Evolutionary conservation across 371 early-diverging fungal species (phyloP), one percentile per base, ranked within the genome.

Genomic region (Chytridium lagenaria): DNA sequence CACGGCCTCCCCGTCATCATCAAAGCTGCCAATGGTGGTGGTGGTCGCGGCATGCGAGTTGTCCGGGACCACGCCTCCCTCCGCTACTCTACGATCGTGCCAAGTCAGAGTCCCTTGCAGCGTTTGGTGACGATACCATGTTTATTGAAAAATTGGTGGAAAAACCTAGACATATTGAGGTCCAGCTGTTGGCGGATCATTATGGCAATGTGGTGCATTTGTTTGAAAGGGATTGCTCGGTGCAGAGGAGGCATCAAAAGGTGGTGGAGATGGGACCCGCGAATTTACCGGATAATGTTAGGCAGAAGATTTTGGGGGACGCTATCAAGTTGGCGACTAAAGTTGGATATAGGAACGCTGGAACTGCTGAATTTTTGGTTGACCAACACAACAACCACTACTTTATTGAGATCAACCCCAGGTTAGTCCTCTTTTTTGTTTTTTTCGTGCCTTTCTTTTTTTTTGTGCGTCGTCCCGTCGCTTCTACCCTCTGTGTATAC

Each of bases 221-320:
- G 64, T 95, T 87, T 78, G 97, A 95, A 80, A 90, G 99, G 76
- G 99, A 99, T 85, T 99, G 99, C 82, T 96, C 97, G 0, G 93
- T 98, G 38, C 98, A 99, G 86, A 90, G 99, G 75, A 91, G 98
- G 71, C 95, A 98, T 81, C 98, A 99, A 80, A 99, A 99, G 84
- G 72, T 72, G 37, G 69, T 71, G 50, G 71, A 71, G 59, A 50
- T 40, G 30, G 73, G 78, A 10, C 74, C 72, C 1, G 74, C 72
- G 16, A 65, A 67, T 40, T 40, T 76, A 0, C 71, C 79, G 65
- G 80, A 81, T 51, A 80, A 82, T 3, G 83, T 89, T n/a, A 88
- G 96, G 73, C 88, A 94, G 69, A 87, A 86, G 23, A 95, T 98
- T 63, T 82, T 93, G 68, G 87, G 86, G 34, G 95, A 95, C 83